A percentile compares a stretch with the other conserved stretches of the same genome.
Conservation (phyloP, 352 stramenopile species). For the Stramenopiles sp. region DNA sequence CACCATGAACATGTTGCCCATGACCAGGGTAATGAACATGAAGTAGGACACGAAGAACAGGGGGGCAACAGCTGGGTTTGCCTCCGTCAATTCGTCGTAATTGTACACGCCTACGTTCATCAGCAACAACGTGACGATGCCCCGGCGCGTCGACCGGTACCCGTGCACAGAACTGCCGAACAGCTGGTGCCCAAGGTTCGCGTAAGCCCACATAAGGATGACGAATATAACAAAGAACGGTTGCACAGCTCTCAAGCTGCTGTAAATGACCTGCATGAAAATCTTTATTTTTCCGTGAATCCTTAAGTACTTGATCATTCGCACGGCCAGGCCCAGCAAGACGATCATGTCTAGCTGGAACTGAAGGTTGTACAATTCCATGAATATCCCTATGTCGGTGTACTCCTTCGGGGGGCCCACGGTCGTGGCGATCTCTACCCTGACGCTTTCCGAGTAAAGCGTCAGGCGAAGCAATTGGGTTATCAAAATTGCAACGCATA, state of each 20-base stretch:
- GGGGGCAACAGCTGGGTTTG: slow-evolving; percentile 33
- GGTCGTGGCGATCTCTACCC: neutral
- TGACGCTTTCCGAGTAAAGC: neutral
- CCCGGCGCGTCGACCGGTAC: slow-evolving; percentile 13
- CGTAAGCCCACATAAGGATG: neutral
- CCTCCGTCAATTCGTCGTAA: slow-evolving; percentile 29
- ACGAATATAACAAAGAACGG: neutral
- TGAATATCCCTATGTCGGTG: neutral
- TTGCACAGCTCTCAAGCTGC: neutral
- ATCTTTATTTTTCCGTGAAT: neutral
- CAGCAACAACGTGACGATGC: slow-evolving; percentile 38
- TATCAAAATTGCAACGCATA: neutral
- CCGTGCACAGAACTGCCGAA: neutral
- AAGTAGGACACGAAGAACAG: slow-evolving; percentile 48
- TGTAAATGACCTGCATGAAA: neutral
- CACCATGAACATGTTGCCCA: slow-evolving; percentile 46
- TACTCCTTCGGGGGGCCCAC: neutral
- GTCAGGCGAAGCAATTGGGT: neutral
- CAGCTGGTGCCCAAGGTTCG: neutral
- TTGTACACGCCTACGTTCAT: slow-evolving; percentile 37
- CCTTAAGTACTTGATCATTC: neutral
- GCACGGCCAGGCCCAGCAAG: neutral
- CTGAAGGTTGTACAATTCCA: neutral
- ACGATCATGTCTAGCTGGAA: neutral
- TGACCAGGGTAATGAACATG: slow-evolving; percentile 37